Percentiles rank a stretch among this genome's conserved stretches.
Conservation (phyloP, 1,139 yeast species). For the Lodderomyces orthopsilosis region DNA sequence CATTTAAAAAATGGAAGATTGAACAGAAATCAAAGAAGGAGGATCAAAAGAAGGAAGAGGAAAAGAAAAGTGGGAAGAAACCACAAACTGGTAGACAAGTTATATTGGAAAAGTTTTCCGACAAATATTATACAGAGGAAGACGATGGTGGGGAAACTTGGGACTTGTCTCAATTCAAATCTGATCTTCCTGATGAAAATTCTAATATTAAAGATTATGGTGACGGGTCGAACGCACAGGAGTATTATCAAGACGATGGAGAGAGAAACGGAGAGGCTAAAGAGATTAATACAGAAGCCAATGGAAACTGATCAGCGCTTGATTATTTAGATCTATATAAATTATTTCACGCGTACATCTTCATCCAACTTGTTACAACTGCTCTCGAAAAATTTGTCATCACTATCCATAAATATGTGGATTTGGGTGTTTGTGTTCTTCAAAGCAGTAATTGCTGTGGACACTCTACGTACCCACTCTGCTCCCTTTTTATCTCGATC, state of each 20-base stretch:
- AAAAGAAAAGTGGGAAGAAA: slow-evolving; percentile 44
- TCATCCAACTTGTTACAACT: slow-evolving; percentile 13
- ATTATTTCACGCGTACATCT: background rate
- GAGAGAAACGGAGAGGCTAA: slow-evolving; percentile 5
- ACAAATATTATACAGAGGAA: slow-evolving; percentile 54
- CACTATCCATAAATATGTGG: slow-evolving; percentile 39
- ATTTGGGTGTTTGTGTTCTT: slow-evolving; percentile 38
- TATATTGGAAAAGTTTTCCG: slow-evolving; percentile 70
- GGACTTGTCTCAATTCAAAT: slow-evolving; percentile 67
- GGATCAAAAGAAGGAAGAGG: slow-evolving; percentile 56
- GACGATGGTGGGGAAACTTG: slow-evolving; percentile 59
- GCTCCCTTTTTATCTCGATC: slow-evolving; percentile 48
- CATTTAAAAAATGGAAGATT: slow-evolving; percentile 84
- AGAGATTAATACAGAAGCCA: background rate
- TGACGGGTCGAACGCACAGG: slow-evolving; percentile 31
- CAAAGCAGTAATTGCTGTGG: slow-evolving; percentile 34
- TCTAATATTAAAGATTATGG: slow-evolving; percentile 56
- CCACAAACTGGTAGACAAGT: slow-evolving; percentile 78
- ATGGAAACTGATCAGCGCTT: background rate
- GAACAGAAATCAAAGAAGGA: slow-evolving; percentile 61
- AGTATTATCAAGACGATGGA: slow-evolving; percentile 20
- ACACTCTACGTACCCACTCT: slow-evolving; percentile 46
- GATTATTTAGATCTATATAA: background rate
- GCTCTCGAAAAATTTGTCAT: slow-evolving; percentile 28
- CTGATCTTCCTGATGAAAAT: slow-evolving; percentile 41